Evolutionary conservation across 352 stramenopile genomes (phyloP).

Genomic region (Phytopythium boreale): DNA sequence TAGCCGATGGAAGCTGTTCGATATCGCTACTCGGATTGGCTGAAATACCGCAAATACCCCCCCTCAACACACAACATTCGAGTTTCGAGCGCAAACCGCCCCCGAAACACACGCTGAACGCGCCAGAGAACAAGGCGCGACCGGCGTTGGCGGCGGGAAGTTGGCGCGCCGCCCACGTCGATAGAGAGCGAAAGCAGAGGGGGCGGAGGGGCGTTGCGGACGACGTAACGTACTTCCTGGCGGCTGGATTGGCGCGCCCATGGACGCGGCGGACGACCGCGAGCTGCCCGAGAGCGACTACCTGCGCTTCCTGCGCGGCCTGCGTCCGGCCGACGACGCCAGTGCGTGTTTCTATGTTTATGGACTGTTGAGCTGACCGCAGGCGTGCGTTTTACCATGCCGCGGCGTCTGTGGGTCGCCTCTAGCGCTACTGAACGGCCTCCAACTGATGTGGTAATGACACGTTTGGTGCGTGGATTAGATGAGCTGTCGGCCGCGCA

Average conservation of each 20-base stretch:
- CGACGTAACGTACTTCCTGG: neutral
- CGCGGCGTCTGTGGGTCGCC: neutral
- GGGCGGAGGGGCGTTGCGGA: neutral
- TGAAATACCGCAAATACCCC: neutral
- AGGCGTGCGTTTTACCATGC: too few species aligned
- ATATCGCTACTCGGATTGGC: neutral
- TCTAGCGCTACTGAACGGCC: neutral
- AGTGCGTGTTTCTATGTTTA: constrained; percentile 9
- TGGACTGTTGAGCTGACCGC: too few species aligned
- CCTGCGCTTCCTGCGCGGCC: constrained; percentile 68
- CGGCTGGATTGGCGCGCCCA: neutral
- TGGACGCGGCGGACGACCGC: constrained; percentile 34
- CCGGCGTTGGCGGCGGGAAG: too few species aligned
- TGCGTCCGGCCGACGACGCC: constrained; percentile 54
- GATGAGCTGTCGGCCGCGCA: constrained; percentile 53
- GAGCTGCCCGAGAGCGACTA: constrained; percentile 64
- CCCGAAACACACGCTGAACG: too few species aligned
- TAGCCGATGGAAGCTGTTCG: neutral
- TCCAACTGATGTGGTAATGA: neutral
- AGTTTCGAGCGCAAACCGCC: too few species aligned
- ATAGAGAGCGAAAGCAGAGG: neutral
- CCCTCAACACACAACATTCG: too few species aligned
- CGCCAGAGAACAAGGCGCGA: too few species aligned
- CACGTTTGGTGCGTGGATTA: constrained; percentile 10
- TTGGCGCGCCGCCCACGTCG: neutral